Evolutionary conservation across 2,329 filamentous ascomycete genomes (phyloP), one percentile per base, ranked within the genome.

Genomic region (Penicillium polonicum): DNA sequence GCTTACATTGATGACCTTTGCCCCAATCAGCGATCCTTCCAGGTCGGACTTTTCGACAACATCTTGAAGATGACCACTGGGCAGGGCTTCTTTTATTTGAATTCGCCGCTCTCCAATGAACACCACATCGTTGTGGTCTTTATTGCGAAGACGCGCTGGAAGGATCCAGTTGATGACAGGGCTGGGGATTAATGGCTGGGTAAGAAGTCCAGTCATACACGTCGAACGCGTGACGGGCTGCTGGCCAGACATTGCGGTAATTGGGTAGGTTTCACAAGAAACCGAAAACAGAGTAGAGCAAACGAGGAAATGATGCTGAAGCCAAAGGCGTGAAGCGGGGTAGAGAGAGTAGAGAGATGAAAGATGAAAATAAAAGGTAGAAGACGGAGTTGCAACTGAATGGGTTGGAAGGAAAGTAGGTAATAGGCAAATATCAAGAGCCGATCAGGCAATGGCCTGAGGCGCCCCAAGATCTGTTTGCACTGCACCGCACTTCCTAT

Each of bases 61-160:
- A 68, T 91, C 86, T 62, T 87, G 84, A 25, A 96, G 81, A 67
- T 89, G 87, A 1, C 87, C 87, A 44, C 80, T 79, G 5, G 81
- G 80, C 2, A 76, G 66, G 23, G 94, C 83, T 71, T 96, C 89
- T 66, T 87, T 89, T 62, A 97, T 85, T 64, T 93, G 88, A 44
- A 99, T 83, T 65, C 86, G 90, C 61, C 89, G 84, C 64, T 96
- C 89, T 53, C 92, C 90, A 57, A 99, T 83, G 66, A 96, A 91
- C 38, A 92, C 88, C 62, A 97, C 85, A 76, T 97, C 92, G 65
- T 94, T 92, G 59, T 86, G 80, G 43, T 81, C 75, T 51, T 81
- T 80, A 55, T 87, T 87, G 57, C 92, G 84, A 58, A 97, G 79
- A 59, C 88, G 85, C n/a, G 88, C 90, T 13, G 92, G 90, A 15